These are phyloP conservation scores for Trametes pubescens DNA, from an alignment of 1,284 basidiomycete genomes.

Conservation along the genomic window DNA sequence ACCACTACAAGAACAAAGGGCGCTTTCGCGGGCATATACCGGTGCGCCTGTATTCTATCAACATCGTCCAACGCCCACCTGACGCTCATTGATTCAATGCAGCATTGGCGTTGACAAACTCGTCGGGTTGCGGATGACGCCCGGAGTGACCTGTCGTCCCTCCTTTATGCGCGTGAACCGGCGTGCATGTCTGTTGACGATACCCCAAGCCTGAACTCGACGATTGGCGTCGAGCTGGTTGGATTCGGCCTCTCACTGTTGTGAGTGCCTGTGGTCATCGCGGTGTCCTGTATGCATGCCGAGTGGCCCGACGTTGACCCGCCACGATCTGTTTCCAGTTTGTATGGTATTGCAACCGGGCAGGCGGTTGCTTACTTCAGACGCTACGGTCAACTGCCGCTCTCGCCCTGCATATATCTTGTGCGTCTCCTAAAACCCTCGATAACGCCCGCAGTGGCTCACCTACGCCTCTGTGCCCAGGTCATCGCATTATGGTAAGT, in stretches of 20 bases:
- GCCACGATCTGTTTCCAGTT: slow-evolving; percentile 2
- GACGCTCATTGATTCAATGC: background rate
- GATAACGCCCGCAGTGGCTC: background rate
- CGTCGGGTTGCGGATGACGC: slow-evolving; percentile 13
- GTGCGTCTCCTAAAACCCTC: background rate
- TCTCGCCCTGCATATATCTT: slow-evolving; percentile 14
- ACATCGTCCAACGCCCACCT: background rate
- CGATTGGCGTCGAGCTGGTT: slow-evolving; percentile 21
- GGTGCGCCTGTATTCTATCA: background rate
- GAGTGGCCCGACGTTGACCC: background rate
- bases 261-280: slow-evolving; percentile 8
- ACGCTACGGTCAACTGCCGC: slow-evolving; percentile 1
- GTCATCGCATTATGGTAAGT: slow-evolving; percentile 21
- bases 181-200: slow-evolving; percentile 20
- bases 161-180: slow-evolving; percentile 2
- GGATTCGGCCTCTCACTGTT: slow-evolving; percentile 17
- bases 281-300: background rate
- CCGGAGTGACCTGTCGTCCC: background rate
- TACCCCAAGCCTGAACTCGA: slow-evolving; percentile 16
- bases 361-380: slow-evolving; percentile 19
- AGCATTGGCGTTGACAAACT: background rate
- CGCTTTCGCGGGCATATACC: too few species aligned
- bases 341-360: slow-evolving; percentile 24
- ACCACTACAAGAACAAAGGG: too few species aligned
- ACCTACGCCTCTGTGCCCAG: background rate